A percentile compares a stretch with the other conserved stretches of the same genome.
Evolutionary conservation across 352 stramenopile genomes (phyloP).

Genomic region (Globisporangium perplexum): DNA sequence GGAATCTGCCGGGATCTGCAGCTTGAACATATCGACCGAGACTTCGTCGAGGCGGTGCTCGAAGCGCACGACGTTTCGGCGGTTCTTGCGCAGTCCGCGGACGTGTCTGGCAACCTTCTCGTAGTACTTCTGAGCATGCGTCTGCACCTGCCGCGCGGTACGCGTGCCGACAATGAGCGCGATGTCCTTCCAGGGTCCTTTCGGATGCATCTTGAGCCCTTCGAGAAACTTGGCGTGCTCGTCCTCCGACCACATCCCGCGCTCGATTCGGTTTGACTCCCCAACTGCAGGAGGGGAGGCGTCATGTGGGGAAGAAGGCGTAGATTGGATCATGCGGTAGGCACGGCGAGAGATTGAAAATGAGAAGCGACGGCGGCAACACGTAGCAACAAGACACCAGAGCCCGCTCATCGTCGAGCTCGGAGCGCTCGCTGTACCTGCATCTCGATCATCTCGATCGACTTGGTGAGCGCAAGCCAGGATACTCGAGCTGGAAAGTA

Average conservation of each 20-base stretch:
- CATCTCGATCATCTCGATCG: too few relatives aligned
- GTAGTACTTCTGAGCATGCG: slow-evolving; percentile 47
- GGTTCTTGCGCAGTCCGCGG: slow-evolving; percentile 53
- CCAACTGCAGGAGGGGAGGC: neutral
- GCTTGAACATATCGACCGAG: slow-evolving; percentile 12
- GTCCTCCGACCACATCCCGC: slow-evolving; percentile 25
- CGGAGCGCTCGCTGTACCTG: too few relatives aligned
- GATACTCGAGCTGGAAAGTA: too few relatives aligned
- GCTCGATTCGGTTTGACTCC: neutral
- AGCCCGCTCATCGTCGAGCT: too few relatives aligned
- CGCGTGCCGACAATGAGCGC: slow-evolving; percentile 22
- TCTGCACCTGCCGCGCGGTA: slow-evolving; percentile 58
- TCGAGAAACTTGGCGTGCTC: slow-evolving; percentile 28
- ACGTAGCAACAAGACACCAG: too few relatives aligned
- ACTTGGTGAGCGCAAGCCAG: too few relatives aligned
- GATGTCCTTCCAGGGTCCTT: slow-evolving; percentile 26
- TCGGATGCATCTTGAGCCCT: slow-evolving; percentile 16
- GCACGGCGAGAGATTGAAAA: neutral
- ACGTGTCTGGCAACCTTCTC: slow-evolving; percentile 62
- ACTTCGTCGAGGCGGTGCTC: slow-evolving; percentile 51
- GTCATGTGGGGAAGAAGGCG: too few relatives aligned
- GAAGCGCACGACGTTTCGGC: slow-evolving; percentile 35
- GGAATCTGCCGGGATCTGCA: neutral
- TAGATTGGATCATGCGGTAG: too few relatives aligned
- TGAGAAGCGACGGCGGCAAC: too few relatives aligned